phyloP scores from a whole-genome alignment of 768 basidiomycete genomes.

The Leccinum longicurvipes region DNA sequence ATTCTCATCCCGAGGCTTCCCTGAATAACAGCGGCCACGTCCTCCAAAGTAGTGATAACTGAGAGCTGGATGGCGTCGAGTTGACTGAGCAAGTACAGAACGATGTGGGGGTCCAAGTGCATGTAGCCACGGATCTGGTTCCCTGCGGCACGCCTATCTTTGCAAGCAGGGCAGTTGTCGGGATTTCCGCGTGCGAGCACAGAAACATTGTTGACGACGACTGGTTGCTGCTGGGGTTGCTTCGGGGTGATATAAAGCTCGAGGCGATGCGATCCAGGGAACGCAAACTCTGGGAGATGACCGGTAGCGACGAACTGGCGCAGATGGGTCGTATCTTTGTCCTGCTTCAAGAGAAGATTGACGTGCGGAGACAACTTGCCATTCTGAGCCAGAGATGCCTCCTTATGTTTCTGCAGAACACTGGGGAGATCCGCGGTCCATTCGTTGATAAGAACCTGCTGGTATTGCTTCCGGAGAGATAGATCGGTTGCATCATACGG shows the following conservation, averaged over 20 bases:
- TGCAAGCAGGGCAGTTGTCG: conserved; percentile 11
- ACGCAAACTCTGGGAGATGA: conserved; percentile 16
- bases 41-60: conserved; percentile 1
- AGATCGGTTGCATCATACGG: conserved; percentile 6
- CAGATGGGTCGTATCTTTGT: neutral
- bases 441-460: conserved; percentile 1
- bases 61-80: neutral
- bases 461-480: conserved; percentile 6
- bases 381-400: neutral
- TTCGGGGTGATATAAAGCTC: conserved; percentile 14
- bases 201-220: conserved; percentile 13
- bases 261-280: conserved; percentile 19
- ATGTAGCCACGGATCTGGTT: conserved; percentile 15
- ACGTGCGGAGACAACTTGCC: neutral
- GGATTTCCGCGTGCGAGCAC: conserved; percentile 11
- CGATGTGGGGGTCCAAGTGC: conserved; percentile 12
- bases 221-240: neutral
- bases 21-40: neutral
- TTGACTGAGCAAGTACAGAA: conserved; percentile 12
- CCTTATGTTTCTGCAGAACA: neutral
- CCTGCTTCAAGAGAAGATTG: conserved; percentile 6
- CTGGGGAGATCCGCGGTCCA: neutral
- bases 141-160: conserved; percentile 9
- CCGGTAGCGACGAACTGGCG: conserved; percentile 8
- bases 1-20: conserved; percentile 13